These are phyloP conservation scores for Sphagnurus paluster DNA, from an alignment of 1,284 basidiomycete species.

Conservation along the genomic window DNA sequence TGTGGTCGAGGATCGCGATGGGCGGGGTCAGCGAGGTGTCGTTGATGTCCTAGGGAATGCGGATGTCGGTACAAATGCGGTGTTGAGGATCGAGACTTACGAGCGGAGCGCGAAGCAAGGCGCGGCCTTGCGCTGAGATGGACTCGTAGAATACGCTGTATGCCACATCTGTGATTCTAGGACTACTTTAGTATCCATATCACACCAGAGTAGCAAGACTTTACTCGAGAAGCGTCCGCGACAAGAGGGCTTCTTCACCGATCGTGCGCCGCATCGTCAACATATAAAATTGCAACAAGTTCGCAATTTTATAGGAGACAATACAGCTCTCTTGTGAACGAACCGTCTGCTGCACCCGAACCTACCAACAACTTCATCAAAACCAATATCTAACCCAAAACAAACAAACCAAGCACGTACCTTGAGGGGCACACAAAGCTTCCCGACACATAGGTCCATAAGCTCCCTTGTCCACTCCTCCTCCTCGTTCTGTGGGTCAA, in stretches of 20 bases:
- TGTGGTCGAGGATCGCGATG: slow-evolving; percentile 75
- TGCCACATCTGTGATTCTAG: slow-evolving; percentile 77
- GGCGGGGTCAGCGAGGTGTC: slow-evolving; percentile 80
- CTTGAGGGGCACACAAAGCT: slow-evolving; percentile 85
- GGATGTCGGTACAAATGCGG: background rate
- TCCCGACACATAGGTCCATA: slow-evolving; percentile 83
- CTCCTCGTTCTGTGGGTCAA: slow-evolving; percentile 59
- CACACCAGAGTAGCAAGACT: slow-evolving; percentile 24
- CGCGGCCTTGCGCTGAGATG: slow-evolving; percentile 79
- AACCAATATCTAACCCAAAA: background rate
- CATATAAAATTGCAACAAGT: slow-evolving; percentile 93
- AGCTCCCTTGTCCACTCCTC: slow-evolving; percentile 81
- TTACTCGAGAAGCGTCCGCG: slow-evolving; percentile 79
- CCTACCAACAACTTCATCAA: slow-evolving; percentile 40
- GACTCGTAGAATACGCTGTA: slow-evolving; percentile 87
- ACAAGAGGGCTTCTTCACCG: slow-evolving; percentile 77
- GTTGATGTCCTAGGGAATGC: slow-evolving; percentile 64
- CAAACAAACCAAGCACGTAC: slow-evolving; percentile 37
- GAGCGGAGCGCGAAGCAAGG: slow-evolving; percentile 69
- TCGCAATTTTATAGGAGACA: slow-evolving; percentile 88
- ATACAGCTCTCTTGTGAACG: slow-evolving; percentile 92
- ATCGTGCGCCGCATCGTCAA: slow-evolving; percentile 92
- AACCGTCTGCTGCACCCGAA: slow-evolving; percentile 90
- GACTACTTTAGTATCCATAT: background rate
- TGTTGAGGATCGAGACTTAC: slow-evolving; percentile 42